Evolutionary conservation across 2,329 filamentous ascomycete genomes (phyloP), one percentile per base, ranked within the genome.

Genomic region (Erysiphe pulchra): DNA sequence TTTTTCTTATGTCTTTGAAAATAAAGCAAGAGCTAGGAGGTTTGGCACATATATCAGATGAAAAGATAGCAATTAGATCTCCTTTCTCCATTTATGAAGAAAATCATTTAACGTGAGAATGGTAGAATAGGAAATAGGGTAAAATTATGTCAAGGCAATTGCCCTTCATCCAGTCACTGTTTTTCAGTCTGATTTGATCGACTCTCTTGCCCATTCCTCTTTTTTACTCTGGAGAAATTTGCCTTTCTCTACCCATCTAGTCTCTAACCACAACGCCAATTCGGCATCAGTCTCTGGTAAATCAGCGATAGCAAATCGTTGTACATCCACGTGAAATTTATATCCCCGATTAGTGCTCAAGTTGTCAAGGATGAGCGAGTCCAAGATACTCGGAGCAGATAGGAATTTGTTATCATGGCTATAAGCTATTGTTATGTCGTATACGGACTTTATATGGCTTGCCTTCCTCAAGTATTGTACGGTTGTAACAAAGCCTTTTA

Each of bases 401-500:
- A 65, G 61, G 49, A 68, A 70, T 47, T 56, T 55, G 45, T 54
- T 54, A 6, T 61, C 56, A 44, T 63, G 60, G 50, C 66, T 62
- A 56, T 73, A 72, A 44, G 67, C 66, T 51, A 73, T 67, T 2
- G 68, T 66, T 44, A 73, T 57, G 53, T 73, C 67, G 56, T 73
- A 71, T 17, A 72, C 64, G 9, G 68, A 68, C 52, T 64, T 67
- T 42, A 72, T 60, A 42, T 71, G 68, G 14, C 64, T 59, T 14
- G 67, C 62, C 47, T 62, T 61, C 41, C 68, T 58, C 45, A 77
- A 60, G 47, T 71, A 66, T 55, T 70, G 66, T 11, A 75, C 69
- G 1, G 68, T 71, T 28, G 70, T 65, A 42, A 75, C 63, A 56
- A 77, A 77, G 44, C 72, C 72, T 55, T 70, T 75, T 17, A 67